These are phyloP conservation scores for Boletus rufocinnamomeus DNA, from an alignment of 768 basidiomycete species.

Conservation along the genomic window DNA sequence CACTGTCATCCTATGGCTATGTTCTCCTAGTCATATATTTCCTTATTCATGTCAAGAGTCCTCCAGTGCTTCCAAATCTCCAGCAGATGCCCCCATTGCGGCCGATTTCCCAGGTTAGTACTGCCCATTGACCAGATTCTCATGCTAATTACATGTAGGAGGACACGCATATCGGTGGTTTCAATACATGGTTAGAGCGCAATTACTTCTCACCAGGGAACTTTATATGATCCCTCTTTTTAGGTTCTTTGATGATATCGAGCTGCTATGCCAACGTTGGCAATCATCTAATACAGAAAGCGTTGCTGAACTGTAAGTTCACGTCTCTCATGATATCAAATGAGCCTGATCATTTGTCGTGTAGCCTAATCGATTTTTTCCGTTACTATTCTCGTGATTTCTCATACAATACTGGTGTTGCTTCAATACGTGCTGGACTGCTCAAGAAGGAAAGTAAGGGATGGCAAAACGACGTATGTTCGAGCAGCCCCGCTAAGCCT, in stretches of 20 bases:
- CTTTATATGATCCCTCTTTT: conserved; percentile 11
- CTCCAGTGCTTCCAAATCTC: conserved; percentile 93
- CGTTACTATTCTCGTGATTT: conserved; percentile 95
- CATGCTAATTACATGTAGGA: conserved; percentile 47
- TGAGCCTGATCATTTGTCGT: conserved; percentile 12
- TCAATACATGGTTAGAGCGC: conserved; percentile 71
- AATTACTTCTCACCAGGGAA: conserved; percentile 5
- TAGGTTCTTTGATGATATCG: conserved; percentile 98
- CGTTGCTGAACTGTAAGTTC: conserved; percentile 85
- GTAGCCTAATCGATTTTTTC: conserved; percentile 95
- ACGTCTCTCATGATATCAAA: background rate
- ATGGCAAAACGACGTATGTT: conserved; percentile 90
- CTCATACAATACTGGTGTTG: conserved; percentile 85
- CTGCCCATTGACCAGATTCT: conserved; percentile 11
- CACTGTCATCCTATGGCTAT: conserved; percentile 95
- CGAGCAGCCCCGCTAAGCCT: background rate
- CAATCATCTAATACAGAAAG: conserved; percentile 90
- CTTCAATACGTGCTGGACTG: conserved; percentile 86
- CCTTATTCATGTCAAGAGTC: conserved; percentile 96
- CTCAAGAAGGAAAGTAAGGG: conserved; percentile 91
- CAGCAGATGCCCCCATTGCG: conserved; percentile 93
- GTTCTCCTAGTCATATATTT: conserved; percentile 98
- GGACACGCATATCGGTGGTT: conserved; percentile 76
- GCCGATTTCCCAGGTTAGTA: conserved; percentile 72
- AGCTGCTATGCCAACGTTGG: conserved; percentile 89